Base-by-base conservation (phyloP, 2,329 filamentous ascomycete genomes). In the Rugonectria rugulosa region DNA sequence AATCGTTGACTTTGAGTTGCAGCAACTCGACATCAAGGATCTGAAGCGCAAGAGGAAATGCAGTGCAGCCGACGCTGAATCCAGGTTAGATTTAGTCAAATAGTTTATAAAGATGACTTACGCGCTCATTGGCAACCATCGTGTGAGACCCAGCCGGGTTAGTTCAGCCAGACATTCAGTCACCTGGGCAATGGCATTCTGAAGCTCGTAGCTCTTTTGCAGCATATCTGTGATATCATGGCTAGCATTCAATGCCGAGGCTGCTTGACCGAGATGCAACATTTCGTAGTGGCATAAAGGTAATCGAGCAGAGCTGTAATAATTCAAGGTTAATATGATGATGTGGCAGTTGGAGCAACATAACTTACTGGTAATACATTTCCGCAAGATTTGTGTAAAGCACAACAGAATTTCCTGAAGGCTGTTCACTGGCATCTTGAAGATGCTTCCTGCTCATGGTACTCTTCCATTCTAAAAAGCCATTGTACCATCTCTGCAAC, bases 361-460 rank as follows among this genome's bases (percentile, higher is more conserved):
- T 23, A 19, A 59, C 65, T 56, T 12, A 67, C 65, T 67, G 65
- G 8, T 67, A 67, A 7, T 67, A 67, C 63, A 67, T 67, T 51
- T 67, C 65, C 5, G 67, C 56, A 2, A 67, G 44, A 19, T 67
- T 66, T 1, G 60, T 65, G 8, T 66, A 67, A 2, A 67, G 10
- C 0, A 57, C 27, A 0, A 67, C 65, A 0, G 65, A 67, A 2
- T 52, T 44, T 0, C 55, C 34, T 1, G 56, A 27, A 1, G 57
- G 56, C 10, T 54, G 34, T 2, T 24, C 19, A 3, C n/a, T 23
- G 3, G 45, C 27, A 5, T 49, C 43, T 8, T 59, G 51, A 0
- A 40, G 36, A 6, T 40, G 20, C 8, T 61, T 57, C 24, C 63
- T 55, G 3, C 56, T 55, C 1, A 62, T n/a, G 0, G 60, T 63